Conservation (phyloP, 495 filamentous ascomycete species). For the Tetracladium setigerum region DNA sequence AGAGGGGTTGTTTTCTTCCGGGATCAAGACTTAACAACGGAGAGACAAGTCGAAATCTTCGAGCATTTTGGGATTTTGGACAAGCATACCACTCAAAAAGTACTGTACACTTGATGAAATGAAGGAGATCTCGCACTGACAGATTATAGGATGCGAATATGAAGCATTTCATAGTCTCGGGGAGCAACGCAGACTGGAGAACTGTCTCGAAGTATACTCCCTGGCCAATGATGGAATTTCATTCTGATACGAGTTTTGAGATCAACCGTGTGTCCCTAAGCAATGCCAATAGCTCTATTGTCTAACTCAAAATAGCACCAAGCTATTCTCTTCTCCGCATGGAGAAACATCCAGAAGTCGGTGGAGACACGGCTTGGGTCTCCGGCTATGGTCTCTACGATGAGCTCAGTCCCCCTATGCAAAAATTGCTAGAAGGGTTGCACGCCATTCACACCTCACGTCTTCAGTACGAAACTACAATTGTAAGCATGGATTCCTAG, state of each 20-base stretch:
- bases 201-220: slow-evolving; percentile 32
- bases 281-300: background rate
- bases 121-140: slow-evolving; percentile 3
- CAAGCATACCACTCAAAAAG: slow-evolving; percentile 41
- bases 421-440: slow-evolving; percentile 39
- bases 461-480: slow-evolving; percentile 36
- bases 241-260: slow-evolving; percentile 45
- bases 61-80: slow-evolving; percentile 44
- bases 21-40: slow-evolving; percentile 42
- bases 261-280: slow-evolving; percentile 29
- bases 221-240: slow-evolving; percentile 38
- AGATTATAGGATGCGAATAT: slow-evolving; percentile 12
- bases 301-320: slow-evolving; percentile 23
- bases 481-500: background rate
- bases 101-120: slow-evolving; percentile 8
- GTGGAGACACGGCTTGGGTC: slow-evolving; percentile 46
- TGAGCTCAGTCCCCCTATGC: slow-evolving; percentile 35
- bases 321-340: slow-evolving; percentile 45
- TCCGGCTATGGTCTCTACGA: slow-evolving; percentile 46
- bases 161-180: slow-evolving; percentile 30
- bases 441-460: slow-evolving; percentile 44
- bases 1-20: slow-evolving; percentile 43
- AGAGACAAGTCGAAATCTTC: slow-evolving; percentile 41
- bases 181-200: slow-evolving; percentile 31
- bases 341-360: slow-evolving; percentile 47